Evolutionary conservation across 2,329 filamentous ascomycete genomes (phyloP), one percentile per base, ranked within the genome.

Genomic region (Hypoxylon sp.): DNA sequence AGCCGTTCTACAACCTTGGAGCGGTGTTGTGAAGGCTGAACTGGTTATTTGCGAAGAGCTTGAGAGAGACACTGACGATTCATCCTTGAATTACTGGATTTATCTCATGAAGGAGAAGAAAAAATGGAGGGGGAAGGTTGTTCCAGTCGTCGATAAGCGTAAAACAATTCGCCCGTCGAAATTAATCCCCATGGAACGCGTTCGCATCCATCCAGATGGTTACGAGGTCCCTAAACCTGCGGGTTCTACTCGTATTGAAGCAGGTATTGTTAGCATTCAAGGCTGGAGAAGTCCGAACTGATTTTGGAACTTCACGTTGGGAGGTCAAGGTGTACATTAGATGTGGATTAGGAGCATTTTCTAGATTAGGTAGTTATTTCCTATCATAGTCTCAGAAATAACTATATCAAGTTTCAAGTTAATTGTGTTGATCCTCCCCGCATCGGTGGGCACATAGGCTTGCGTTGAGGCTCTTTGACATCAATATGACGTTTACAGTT

Each of bases 401-500:
- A 55, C 6, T 8, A 19, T 44, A 29, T 55, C 37, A 31, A 11
- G 19, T 15, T 56, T 47, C 7, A 10, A 24, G 44, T 17, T 37
- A 10, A 24, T 35, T 56, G 11, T 48, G 67, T 55, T 54, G 55
- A 70, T 70, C 64, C 15, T 70, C 62, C 46, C 60, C n/a, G 2
- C 46, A 13, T 42, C 48, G 6, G 39, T 62, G 31, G 31, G 47
- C 48, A 15, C 5, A 13, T 42, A n/a, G 39, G 24, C 11, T 39
- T 6, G 59, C 19, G 27, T 21, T 31, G n/a, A 13, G 32, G 32
- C 17, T 57, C 31, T 13, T 68, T 71, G 68, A 71, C 66, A 69
- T 67, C 59, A 61, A 17, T 44, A 69, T 71, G 66, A 71, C 68
- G 68, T 69, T 65, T 54, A 65, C 27, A 24, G 54, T 57, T 48